Evolutionary conservation across 1,139 yeast genomes (phyloP).

Genomic region (Kodamaea derodonti): DNA sequence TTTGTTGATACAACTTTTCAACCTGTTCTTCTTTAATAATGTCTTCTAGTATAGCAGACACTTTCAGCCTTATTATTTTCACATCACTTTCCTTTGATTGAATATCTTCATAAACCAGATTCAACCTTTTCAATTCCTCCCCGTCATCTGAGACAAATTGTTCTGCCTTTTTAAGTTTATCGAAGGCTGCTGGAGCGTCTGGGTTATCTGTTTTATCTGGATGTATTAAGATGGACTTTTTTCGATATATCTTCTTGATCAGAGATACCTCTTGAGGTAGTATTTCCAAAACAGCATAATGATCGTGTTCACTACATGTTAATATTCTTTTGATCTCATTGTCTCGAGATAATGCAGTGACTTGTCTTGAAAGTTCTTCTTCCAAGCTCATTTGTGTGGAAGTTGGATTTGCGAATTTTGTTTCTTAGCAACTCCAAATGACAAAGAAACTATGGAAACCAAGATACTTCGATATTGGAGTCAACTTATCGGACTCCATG

Average conservation of each 20-base stretch:
- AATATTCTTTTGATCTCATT: constrained; percentile 55
- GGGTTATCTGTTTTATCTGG: constrained; percentile 61
- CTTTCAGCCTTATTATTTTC: constrained; percentile 26
- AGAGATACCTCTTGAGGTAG: constrained; percentile 31
- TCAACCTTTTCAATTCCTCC: constrained; percentile 34
- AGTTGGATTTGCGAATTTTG: neutral
- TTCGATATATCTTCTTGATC: constrained; percentile 50
- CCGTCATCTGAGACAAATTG: constrained; percentile 15
- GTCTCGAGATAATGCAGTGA: constrained; percentile 39
- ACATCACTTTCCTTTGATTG: constrained; percentile 29
- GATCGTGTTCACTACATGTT: constrained; percentile 44
- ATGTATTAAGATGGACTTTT: constrained; percentile 61
- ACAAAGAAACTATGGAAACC: constrained; percentile 48
- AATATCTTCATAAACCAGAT: constrained; percentile 39
- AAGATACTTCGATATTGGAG: constrained; percentile 55
- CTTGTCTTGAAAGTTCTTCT: constrained; percentile 13
- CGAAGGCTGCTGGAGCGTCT: constrained; percentile 62
- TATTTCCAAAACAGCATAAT: constrained; percentile 53
- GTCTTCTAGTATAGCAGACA: constrained; percentile 31
- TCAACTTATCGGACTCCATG: constrained; percentile 87
- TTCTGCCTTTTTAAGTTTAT: constrained; percentile 41
- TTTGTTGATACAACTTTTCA: constrained; percentile 31
- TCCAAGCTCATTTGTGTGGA: constrained; percentile 7
- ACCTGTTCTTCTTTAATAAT: constrained; percentile 30
- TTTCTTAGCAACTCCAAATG: no score